These are phyloP conservation scores for Mycena sanguinolenta DNA, from an alignment of 768 basidiomycete genomes.

Conservation along the genomic window DNA sequence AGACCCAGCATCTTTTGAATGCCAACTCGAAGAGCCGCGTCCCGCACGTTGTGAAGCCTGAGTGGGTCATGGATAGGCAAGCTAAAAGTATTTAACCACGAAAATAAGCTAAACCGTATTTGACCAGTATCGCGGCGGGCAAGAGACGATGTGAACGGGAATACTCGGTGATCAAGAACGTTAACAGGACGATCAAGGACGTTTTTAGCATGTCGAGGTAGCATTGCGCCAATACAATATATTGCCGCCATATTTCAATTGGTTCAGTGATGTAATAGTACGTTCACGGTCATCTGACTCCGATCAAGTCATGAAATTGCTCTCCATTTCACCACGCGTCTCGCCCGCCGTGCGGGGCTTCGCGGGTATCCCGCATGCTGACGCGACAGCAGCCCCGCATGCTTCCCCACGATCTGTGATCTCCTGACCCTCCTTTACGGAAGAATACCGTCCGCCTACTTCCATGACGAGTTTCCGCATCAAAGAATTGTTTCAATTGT, in stretches of 20 bases:
- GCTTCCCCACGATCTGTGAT: background rate
- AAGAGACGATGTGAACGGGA: slow-evolving; percentile 69
- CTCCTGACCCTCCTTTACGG: slow-evolving; percentile 27
- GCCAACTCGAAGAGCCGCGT: slow-evolving; percentile 61
- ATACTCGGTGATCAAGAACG: slow-evolving; percentile 64
- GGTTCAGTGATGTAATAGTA: too few relatives aligned
- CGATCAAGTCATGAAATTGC: background rate
- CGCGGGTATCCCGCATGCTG: too few relatives aligned
- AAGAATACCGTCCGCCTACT: too few relatives aligned
- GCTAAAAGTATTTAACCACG: too few relatives aligned
- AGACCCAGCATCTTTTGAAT: slow-evolving; percentile 75
- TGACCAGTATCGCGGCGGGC: slow-evolving; percentile 71
- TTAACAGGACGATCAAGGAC: slow-evolving; percentile 52
- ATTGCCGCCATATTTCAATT: background rate
- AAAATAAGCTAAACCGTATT: too few relatives aligned
- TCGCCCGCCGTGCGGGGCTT: background rate
- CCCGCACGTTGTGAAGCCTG: slow-evolving; percentile 75
- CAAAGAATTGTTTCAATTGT: slow-evolving; percentile 5
- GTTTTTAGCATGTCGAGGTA: slow-evolving; percentile 53
- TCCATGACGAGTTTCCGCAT: slow-evolving; percentile 16
- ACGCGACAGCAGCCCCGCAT: background rate
- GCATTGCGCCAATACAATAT: background rate
- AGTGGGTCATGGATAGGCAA: slow-evolving; percentile 85
- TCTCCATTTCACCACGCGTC: background rate
- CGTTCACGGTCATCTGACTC: slow-evolving; percentile 17